Evolutionary conservation across 2,329 filamentous ascomycete genomes (phyloP).

Genomic region (Zopfia rhizophila): DNA sequence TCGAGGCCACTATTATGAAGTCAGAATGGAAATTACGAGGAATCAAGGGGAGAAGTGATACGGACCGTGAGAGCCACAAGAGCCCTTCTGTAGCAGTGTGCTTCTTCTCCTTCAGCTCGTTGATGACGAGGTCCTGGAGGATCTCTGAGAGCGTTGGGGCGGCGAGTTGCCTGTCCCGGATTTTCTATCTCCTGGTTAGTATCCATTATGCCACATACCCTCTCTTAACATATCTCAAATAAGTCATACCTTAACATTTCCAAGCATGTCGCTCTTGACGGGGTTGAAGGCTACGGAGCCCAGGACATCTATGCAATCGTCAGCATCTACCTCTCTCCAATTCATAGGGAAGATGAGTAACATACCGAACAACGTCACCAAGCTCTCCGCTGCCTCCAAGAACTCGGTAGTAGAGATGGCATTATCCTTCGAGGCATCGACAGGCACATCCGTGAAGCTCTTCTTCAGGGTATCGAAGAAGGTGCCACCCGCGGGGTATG

Average conservation of each 20-base stretch:
- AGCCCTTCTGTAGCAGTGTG: constrained; percentile 89
- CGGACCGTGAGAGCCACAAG: constrained; percentile 88
- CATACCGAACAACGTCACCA: constrained; percentile 87
- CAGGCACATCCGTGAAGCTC: constrained; percentile 84
- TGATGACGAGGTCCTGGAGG: constrained; percentile 84
- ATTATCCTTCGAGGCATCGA: constrained; percentile 78
- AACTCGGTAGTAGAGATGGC: constrained; percentile 86
- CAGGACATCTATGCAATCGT: constrained; percentile 62
- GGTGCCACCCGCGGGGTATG: constrained; percentile 72
- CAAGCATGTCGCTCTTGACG: constrained; percentile 90
- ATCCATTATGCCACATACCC: constrained; percentile 4
- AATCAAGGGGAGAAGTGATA: constrained; percentile 15
- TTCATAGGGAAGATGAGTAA: constrained; percentile 2
- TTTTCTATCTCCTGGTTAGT: constrained; percentile 83
- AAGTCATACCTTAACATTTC: constrained; percentile 87
- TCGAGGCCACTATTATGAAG: constrained; percentile 77
- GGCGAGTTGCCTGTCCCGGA: constrained; percentile 82
- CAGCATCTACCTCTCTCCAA: constrained; percentile 1
- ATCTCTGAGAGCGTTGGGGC: constrained; percentile 82
- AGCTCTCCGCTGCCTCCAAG: constrained; percentile 87
- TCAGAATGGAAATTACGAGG: neutral
- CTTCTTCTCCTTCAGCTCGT: constrained; percentile 90
- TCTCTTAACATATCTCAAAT: too few relatives aligned
- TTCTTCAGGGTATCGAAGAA: constrained; percentile 87
- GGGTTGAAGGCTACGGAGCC: constrained; percentile 81